Evolutionary conservation across 495 filamentous ascomycete genomes (phyloP), one percentile per base, ranked within the genome.

Genomic region (Lophiostoma macrostomum): DNA sequence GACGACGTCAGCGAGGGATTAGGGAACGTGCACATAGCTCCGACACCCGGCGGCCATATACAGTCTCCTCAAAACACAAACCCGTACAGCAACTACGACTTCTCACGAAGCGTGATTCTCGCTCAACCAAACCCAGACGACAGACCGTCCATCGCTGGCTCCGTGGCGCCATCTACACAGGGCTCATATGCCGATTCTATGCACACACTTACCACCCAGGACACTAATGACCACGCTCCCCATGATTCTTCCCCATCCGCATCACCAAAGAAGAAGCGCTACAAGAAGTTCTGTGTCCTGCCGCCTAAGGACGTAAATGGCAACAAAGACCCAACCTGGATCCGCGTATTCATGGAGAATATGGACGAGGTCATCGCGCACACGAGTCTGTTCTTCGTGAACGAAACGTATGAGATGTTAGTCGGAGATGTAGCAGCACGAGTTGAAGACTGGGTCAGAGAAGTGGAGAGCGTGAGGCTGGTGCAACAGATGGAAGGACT

Each of bases 351-450:
- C 63, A 91, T 96, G 85, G 77, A 82, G 25, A 81, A 82, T 29
- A 83, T 91, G 39, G 88, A 95, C 63, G 87, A 95, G 62, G 87
- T 95, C 3, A 81, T 77, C 6, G 90, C 90, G 3, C 90, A 96
- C 66, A 90, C 86, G 44, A 83, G 87, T 2, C 71, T 96, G 49
- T 96, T 96, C 66, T 80, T 88, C 32, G 71, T 79, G 0, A 72
- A 76, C 19, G 64, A 70, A 50, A 69, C 87, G 32, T 94, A 96
- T 65, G 86, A 91, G 63, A 66, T 68, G 57, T 71, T 95, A 10
- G 84, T 94, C 30, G 84, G 81, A 1, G 88, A 91, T 68, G 84
- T 88, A 0, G 84, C 80, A 12, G 73, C 72, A 14, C 73, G 81
- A 53, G 78, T 95, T 29, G 81, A 86, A 54, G 72, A 72, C 29